Evolutionary conservation across 352 stramenopile species (phyloP), one percentile per base, ranked within the genome.

Genomic region (Globisporangium solare): DNA sequence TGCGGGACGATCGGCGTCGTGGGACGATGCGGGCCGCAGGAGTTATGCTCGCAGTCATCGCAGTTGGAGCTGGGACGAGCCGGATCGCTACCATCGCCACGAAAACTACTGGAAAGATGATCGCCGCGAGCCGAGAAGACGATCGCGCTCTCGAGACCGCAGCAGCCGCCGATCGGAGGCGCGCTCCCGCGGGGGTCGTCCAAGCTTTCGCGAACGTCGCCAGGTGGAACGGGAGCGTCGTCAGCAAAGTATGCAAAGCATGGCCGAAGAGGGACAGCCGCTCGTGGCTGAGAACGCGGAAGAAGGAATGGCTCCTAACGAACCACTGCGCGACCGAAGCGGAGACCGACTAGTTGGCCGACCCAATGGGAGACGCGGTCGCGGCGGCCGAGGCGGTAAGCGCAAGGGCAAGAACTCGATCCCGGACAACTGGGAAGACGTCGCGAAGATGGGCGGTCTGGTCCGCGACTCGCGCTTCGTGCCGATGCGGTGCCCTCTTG

Each of bases 361-460:
- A 6, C 49, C 18, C 10, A 43, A 21, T 37, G 32, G 46, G 10
- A 15, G 32, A 47, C 22, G 46, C 20, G 39, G 45, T 15, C 51
- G 51, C 4, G 18, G 31, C n/a, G 50, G 50, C 5, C 14, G 50
- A 7, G 13, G 39, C 2, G 39, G 39, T 13, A 47, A 47, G 46
- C 51, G 53, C 49, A 45, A 49, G 4, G 37, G 27, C 24, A 64
- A 64, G 42, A 78, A 73, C 46, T 60, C 59, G 5, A 68, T 92
- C n/a, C 84, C 84, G 0, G 79, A 92, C 17, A 90, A 94, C 69
- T 94, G 84, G 84, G 61, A 58, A 39, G 80, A 92, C 62, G 84
- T 94, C 39, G 55, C 80, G 6, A 89, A 86, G 68, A 88, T 94
- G 40, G 84, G 84, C 8, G 58, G 68, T 24, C 40, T 73, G 6